Base-by-base conservation (phyloP, 768 basidiomycete genomes). In the Pilatotrama ljubarskyi region DNA sequence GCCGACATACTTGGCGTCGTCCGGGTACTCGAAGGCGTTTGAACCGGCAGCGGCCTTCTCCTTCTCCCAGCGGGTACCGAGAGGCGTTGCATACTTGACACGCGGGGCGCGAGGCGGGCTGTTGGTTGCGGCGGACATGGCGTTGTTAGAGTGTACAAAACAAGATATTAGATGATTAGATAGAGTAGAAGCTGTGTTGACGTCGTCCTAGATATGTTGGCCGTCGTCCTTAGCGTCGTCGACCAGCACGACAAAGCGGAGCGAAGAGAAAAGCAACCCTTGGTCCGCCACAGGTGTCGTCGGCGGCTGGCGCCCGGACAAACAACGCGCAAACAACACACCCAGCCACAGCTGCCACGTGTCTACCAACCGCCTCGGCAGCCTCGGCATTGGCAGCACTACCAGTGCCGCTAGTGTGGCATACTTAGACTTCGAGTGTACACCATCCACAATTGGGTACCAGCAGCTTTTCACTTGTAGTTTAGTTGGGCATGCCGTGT, bases 1-100 rank as follows among this genome's bases (percentile, higher is more conserved):
- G 11, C 95, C 95, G 44, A 97, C 88, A 60, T 77, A 80, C 70
- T 86, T 90, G 11, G 94, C 93, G 74, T 96, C 94, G 55, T 90
- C 85, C 0, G 89, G 87, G 38, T 87, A 82, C 66, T 94, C 92
- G 68, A 92, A 93, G 22, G 89, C 87, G 41, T 80, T 79, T 51
- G 79, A 75, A 15, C 84, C 88, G 44, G 92, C 90, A 58, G 90
- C 88, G 51, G 88, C 91, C 73, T 86, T 89, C 78, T 94, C 92
- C 73, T 87, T 91, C 66, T 84, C 86, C 91, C 91, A 93, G 71
- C 91, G 90, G 62, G 91, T 93, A 54, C 90, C 89, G 13, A 86
- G 71, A 25, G 83, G 87, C 3, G 88, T 81, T 29, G 73, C 75
- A 71, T 92, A 92, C 74, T 84, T 80, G 72, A 86, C 80, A n/a